Evolutionary conservation across 805 yeast genomes (phyloP), one percentile per base, ranked within the genome.

Genomic region (Yarrowia hollandica): DNA sequence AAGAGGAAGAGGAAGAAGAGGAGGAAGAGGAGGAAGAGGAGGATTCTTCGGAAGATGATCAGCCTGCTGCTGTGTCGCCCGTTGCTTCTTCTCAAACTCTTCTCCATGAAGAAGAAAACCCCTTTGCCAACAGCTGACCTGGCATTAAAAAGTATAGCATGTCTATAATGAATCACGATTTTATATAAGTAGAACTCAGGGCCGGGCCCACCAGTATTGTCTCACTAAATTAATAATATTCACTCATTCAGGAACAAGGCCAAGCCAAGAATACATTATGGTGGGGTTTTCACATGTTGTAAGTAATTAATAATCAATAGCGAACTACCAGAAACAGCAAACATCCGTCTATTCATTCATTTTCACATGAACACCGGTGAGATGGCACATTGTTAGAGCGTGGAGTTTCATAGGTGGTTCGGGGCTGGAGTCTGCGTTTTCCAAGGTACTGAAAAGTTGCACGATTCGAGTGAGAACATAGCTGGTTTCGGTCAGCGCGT

Each of bases 401-500:
- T 52, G 58, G 6, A 26, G 18, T 14, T 35, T 35, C 34, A 25
- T 25, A n/a, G 44, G 44, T 5, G 58, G 58, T 8, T 26, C 33
- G 5, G 58, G 58, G 10, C 26, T 18, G 15, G 16, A 9, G 44
- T 52, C 58, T 6, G 26, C 15, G 12, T 25, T 26, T 18, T 35
- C 44, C 35, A 52, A 15, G 9, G 34, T 35, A n/a, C 26, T 16
- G 14, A 26, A 52, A 9, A 28, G 16, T 26, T 74, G 77, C 39
- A 68, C 61, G 46, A 78, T 65, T 60, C 80, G 70, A 15, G 71
- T 74, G 37, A 76, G 64, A 11, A 75, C 71, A 65, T 77, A 79
- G n/a, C 77, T 70, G 8, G 80, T 78, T 67, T 79, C 82, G n/a
- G 82, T 79, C 16, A 79, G 73, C 3, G 83, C 83, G 67, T 78